Conservation (phyloP, 768 basidiomycete species). For the Lentinula aciculospora region DNA sequence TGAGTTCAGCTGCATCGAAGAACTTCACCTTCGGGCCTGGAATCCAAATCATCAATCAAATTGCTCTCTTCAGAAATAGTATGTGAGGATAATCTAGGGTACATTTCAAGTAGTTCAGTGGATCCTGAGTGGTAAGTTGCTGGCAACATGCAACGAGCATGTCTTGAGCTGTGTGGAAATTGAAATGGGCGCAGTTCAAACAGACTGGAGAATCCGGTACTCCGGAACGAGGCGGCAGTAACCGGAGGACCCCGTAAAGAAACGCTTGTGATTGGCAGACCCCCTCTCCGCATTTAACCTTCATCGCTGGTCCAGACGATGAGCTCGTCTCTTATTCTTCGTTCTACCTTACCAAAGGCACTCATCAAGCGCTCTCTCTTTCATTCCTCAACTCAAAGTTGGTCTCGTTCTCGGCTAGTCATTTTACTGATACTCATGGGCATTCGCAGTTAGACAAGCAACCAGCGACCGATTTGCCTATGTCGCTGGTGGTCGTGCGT, state of each 20-base stretch:
- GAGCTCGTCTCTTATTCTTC: conserved; percentile 45
- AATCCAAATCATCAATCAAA: background rate
- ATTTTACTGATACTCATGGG: conserved; percentile 5
- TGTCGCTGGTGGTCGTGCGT: conserved; percentile 71
- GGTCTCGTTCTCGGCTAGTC: conserved; percentile 6
- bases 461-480: conserved; percentile 29
- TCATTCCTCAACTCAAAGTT: conserved; percentile 37
- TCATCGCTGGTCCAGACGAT: conserved; percentile 24
- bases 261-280: conserved; percentile 9
- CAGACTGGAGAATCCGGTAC: background rate
- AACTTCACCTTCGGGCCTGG: background rate
- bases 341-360: conserved; percentile 40
- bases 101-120: background rate
- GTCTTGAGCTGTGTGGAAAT: background rate
- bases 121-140: background rate
- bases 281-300: background rate
- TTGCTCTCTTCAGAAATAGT: background rate
- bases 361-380: conserved; percentile 35
- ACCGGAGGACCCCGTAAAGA: conserved; percentile 1
- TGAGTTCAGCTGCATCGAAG: background rate
- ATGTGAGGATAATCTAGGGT: background rate
- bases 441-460: conserved; percentile 9
- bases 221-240: background rate
- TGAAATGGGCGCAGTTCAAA: background rate
- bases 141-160: background rate